Evolutionary conservation across 768 basidiomycete species (phyloP).

Genomic region (Termitomyces sp.): DNA sequence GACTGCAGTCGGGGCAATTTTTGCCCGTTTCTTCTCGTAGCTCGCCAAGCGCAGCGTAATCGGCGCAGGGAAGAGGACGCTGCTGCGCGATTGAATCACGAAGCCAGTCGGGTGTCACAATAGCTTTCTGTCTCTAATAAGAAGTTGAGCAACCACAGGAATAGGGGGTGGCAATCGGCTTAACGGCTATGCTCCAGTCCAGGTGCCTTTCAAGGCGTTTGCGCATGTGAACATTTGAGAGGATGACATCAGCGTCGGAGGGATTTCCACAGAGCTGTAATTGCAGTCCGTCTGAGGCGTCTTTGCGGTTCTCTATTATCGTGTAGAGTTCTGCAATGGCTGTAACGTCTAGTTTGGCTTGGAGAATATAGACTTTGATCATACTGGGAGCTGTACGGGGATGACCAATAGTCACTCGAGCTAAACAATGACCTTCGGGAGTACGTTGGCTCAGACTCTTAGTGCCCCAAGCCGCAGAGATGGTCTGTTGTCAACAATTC

Average conservation of each 20-base stretch:
- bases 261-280: conserved; percentile 38
- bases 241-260: conserved; percentile 58
- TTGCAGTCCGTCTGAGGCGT: conserved; percentile 5
- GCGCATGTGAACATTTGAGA: conserved; percentile 67
- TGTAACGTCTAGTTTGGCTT: conserved; percentile 34
- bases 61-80: conserved; percentile 45
- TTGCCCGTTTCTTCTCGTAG: conserved; percentile 45
- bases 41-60: conserved; percentile 56
- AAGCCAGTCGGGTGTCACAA: conserved; percentile 76
- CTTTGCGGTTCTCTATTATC: conserved; percentile 29
- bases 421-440: not conserved
- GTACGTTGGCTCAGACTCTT: not conserved
- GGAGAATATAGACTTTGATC: conserved; percentile 34
- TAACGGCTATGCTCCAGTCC: conserved; percentile 61
- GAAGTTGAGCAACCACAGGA: conserved; percentile 2
- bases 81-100: conserved; percentile 50
- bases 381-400: not conserved
- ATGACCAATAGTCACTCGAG: not conserved
- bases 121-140: conserved; percentile 57
- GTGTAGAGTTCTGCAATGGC: conserved; percentile 35
- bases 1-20: conserved; percentile 40
- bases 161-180: conserved; percentile 22
- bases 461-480: not conserved
- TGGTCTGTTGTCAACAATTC: not conserved
- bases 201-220: conserved; percentile 71